Percentiles rank a stretch among this genome's conserved stretches.
Evolutionary conservation across 176 grass and related monocot genomes (phyloP).

Genomic region (Oryza meyeriana): DNA sequence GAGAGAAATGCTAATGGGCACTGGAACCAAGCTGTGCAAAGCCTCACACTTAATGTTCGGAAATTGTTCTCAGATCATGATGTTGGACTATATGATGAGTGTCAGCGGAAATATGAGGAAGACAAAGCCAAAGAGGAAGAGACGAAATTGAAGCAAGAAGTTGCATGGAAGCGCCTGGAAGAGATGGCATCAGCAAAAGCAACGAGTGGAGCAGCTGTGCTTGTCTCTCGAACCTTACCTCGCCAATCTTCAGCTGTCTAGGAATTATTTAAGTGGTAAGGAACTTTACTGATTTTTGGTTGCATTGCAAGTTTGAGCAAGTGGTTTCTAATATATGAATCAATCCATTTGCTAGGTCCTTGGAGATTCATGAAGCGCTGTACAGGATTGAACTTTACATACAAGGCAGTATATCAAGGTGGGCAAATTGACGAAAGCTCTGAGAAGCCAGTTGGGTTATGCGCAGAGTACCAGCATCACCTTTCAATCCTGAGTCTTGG

Average conservation of each 20-base stretch:
- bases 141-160: slow-evolving; percentile 47
- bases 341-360: slow-evolving; percentile 25
- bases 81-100: slow-evolving; percentile 47
- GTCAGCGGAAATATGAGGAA: slow-evolving; percentile 55
- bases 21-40: slow-evolving; percentile 88
- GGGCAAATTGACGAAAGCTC: slow-evolving; percentile 43
- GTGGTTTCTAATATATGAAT: slow-evolving; percentile 23
- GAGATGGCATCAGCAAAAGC: slow-evolving; percentile 66
- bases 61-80: slow-evolving; percentile 78
- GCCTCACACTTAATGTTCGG: slow-evolving; percentile 70
- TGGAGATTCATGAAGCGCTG: slow-evolving; percentile 32
- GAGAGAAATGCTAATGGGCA: slow-evolving; percentile 62
- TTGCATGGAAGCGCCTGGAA: slow-evolving; percentile 69
- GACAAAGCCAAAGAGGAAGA: slow-evolving; percentile 62
- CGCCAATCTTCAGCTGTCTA: slow-evolving; percentile 46
- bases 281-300: not conserved
- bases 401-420: slow-evolving; percentile 64
- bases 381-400: slow-evolving; percentile 65
- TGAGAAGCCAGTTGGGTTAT: slow-evolving; percentile 41
- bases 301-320: not conserved
- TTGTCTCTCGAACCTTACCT: slow-evolving; percentile 41
- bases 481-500: slow-evolving; percentile 20
- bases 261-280: slow-evolving; percentile 36
- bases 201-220: slow-evolving; percentile 58
- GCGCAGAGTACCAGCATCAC: not conserved